Conservation (phyloP, 495 filamentous ascomycete genomes). For the Emericellopsis terricola region DNA sequence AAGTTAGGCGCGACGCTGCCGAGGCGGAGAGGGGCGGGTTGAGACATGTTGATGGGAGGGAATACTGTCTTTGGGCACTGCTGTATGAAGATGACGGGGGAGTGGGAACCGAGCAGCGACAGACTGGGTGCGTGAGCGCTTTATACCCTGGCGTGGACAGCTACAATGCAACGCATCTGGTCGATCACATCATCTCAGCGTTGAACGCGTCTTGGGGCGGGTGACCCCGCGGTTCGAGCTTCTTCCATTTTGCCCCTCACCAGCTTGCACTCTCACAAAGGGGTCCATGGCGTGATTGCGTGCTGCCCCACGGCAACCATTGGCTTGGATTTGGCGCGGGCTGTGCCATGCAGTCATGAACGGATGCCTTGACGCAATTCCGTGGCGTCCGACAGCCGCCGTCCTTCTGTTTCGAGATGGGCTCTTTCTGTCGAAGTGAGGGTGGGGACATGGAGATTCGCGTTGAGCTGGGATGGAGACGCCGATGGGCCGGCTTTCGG, state of each 20-base stretch:
- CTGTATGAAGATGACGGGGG: too few species aligned
- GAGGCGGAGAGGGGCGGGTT: constrained; percentile 44
- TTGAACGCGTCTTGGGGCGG: not conserved
- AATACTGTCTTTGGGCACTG: too few species aligned
- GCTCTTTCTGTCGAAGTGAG: not conserved
- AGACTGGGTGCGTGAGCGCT: not conserved
- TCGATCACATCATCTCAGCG: not conserved
- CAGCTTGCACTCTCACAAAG: not conserved
- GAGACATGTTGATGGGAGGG: not conserved
- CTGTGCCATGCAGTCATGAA: not conserved
- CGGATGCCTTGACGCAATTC: not conserved
- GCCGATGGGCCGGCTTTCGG: not conserved
- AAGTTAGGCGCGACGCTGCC: constrained; percentile 87
- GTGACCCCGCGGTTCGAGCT: not conserved
- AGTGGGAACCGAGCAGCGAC: not conserved
- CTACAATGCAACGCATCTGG: too few species aligned
- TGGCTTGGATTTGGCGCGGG: not conserved
- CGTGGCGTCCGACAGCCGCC: too few species aligned
- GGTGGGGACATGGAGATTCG: not conserved
- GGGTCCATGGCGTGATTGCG: not conserved
- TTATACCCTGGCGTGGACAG: not conserved
- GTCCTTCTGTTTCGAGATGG: too few species aligned
- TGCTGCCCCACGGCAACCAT: not conserved
- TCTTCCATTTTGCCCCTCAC: not conserved
- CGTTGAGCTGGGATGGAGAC: not conserved